phyloP scores from a whole-genome alignment of 164 flowering plant genomes.

The Stephania yunnanensis region DNA sequence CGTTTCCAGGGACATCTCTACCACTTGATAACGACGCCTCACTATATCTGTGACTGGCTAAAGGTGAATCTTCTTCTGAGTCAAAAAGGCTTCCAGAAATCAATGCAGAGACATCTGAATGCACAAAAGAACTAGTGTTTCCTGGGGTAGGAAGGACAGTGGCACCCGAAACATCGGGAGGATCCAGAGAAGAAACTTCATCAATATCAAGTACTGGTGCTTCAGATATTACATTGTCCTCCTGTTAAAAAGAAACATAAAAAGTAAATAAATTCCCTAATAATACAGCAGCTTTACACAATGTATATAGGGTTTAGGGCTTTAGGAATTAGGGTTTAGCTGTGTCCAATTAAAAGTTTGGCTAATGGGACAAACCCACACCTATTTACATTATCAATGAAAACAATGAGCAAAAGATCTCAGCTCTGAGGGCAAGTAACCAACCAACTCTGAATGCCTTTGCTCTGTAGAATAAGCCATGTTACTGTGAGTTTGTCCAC shows the following conservation, averaged over 20 bases:
- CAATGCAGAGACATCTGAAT: slow-evolving; percentile 14
- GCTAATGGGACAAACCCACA: neutral
- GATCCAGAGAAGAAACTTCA: neutral
- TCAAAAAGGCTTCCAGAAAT: slow-evolving; percentile 24
- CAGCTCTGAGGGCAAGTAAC: slow-evolving; percentile 7
- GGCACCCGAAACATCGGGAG: slow-evolving; percentile 5
- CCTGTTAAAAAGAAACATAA: slow-evolving; percentile 13
- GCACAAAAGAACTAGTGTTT: slow-evolving; percentile 3
- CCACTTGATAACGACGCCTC: neutral
- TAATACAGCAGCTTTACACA: neutral
- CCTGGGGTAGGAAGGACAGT: neutral
- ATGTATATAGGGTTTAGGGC: too few species aligned
- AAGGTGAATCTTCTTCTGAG: slow-evolving; percentile 17
- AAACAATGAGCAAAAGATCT: neutral
- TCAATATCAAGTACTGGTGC: neutral
- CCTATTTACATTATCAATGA: neutral
- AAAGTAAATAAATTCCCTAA: neutral
- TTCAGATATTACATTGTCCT: slow-evolving; percentile 16
- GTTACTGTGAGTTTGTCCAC: neutral
- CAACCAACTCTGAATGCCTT: slow-evolving; percentile 12
- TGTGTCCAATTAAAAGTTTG: neutral
- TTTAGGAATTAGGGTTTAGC: too few species aligned
- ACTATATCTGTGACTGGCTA: slow-evolving; percentile 8
- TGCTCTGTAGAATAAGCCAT: neutral
- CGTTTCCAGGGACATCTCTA: neutral